phyloP scores from a whole-genome alignment of 306 rosid genomes.

The Parietaria judaica region DNA sequence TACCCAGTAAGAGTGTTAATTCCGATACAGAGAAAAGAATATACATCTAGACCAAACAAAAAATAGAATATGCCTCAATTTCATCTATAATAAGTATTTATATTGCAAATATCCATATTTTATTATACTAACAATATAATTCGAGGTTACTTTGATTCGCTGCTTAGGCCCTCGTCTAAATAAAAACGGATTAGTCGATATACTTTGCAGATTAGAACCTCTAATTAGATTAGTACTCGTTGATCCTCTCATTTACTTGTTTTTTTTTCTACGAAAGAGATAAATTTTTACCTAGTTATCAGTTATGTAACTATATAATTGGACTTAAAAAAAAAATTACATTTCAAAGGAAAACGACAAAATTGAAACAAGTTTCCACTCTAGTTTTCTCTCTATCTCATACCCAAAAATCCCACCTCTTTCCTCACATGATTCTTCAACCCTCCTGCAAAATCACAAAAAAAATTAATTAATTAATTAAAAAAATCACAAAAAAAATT shows the following conservation, averaged over 20 bases:
- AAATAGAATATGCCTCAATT: too few species aligned
- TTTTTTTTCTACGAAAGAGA: background rate
- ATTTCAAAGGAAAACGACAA: constrained; percentile 43
- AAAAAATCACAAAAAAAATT: background rate
- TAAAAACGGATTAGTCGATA: too few species aligned
- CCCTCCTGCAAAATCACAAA: constrained; percentile 48
- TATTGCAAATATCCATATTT: too few species aligned
- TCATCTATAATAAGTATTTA: too few species aligned
- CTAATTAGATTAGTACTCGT: constrained; percentile 29
- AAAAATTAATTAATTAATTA: background rate
- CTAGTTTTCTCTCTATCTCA: constrained; percentile 26
- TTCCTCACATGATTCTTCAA: constrained; percentile 69
- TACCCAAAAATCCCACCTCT: constrained; percentile 46
- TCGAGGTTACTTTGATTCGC: constrained; percentile 28
- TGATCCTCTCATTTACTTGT: constrained; percentile 19
- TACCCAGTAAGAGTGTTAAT: too few species aligned
- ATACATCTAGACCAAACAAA: too few species aligned
- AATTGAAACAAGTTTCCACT: constrained; percentile 28
- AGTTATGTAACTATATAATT: constrained; percentile 30
- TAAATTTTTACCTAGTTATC: constrained; percentile 22
- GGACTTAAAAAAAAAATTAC: constrained; percentile 29
- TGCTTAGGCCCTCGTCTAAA: constrained; percentile 30
- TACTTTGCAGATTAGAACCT: constrained; percentile 29
- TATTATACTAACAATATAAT: too few species aligned
- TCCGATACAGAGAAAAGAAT: too few species aligned